Base-by-base conservation (phyloP, 164 flowering plant genomes). In the Magnolia changhungtana region DNA sequence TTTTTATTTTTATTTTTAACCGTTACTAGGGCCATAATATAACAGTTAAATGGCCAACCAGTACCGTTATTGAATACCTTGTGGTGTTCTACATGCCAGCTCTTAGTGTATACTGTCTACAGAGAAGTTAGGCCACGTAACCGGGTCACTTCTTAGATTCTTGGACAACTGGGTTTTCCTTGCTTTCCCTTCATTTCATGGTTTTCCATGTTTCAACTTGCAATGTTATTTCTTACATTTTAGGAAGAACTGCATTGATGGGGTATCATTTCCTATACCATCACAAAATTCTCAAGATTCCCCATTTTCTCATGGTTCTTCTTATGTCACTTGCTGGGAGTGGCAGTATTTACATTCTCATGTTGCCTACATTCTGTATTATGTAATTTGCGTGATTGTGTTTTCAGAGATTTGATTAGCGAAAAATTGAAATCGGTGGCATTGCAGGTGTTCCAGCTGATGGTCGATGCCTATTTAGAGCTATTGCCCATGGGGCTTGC, bases 381-480 rank as follows among this genome's bases (percentile, higher is more conserved):
- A 8, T 11, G 13, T 11, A 1, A 55, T 55, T 55, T 55, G 50
- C 0, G 16, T 8, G 61, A 16, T 55, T 55, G 13, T 55, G 21
- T 20, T 29, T 29, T 64, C 37, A 49, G 37, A 52, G 51, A 23
- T 23, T n/a, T 55, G 13, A 55, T 11, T 16, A 55, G 19, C 7
- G 14, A 13, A 19, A 11, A 75, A 19, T 50, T 58, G 71, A 19
- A 18, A 19, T 51, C 0, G 8, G 72, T 29, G 21, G 11, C 16
- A 64, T 21, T 66, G 59, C 78, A 89, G 92, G 91, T 75, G 95
- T 94, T 71, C 81, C 78, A 21, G 93, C 92, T 11, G 98, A 94
- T 81, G 98, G 98, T 29, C 83, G 95, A 76, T 94, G 98, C 79
- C 83, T 92, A 23, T 94, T 94, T 61, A 92, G 98, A 87, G 98